phyloP scores from a whole-genome alignment of 1,284 basidiomycete species.

The Stereum hirsutum region DNA sequence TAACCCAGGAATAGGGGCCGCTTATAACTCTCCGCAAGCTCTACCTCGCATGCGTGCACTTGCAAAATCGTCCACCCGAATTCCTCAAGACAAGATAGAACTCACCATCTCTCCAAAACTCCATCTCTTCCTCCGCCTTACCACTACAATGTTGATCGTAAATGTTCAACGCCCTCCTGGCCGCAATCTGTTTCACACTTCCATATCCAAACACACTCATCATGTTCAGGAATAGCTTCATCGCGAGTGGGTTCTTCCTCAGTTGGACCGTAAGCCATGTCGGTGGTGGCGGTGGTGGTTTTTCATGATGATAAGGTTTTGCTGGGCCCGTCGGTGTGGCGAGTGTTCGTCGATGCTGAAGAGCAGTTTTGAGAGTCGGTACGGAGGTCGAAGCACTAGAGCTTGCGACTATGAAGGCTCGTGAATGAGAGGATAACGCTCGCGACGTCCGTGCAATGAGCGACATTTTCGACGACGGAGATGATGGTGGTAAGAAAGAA shows the following conservation, averaged over 20 bases:
- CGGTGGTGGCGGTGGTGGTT: constrained; percentile 13
- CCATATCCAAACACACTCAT: constrained; percentile 52
- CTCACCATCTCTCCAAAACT: constrained; percentile 63
- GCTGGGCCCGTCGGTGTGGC: constrained; percentile 4
- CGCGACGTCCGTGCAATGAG: too few species aligned
- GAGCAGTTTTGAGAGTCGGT: too few species aligned
- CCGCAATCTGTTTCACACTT: constrained; percentile 52
- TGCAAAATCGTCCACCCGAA: too few species aligned
- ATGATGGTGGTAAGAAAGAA: too few species aligned
- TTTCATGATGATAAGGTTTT: constrained; percentile 15
- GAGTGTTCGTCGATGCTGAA: too few species aligned
- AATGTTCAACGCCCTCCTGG: constrained; percentile 42
- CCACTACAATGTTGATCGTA: constrained; percentile 51
- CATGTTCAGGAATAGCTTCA: constrained; percentile 39
- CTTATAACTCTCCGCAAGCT: too few species aligned
- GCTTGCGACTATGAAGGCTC: too few species aligned
- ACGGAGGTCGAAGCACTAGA: too few species aligned
- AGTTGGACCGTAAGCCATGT: constrained; percentile 56
- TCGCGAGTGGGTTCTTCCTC: constrained; percentile 39
- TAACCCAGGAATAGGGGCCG: too few species aligned
- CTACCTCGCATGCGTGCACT: too few species aligned
- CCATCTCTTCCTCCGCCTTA: constrained; percentile 48
- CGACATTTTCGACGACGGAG: too few species aligned
- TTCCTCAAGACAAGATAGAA: constrained; percentile 6
- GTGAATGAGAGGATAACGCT: too few species aligned